Base-by-base conservation (phyloP, 129 eudicot genomes). In the Pittosporum tobira region DNA sequence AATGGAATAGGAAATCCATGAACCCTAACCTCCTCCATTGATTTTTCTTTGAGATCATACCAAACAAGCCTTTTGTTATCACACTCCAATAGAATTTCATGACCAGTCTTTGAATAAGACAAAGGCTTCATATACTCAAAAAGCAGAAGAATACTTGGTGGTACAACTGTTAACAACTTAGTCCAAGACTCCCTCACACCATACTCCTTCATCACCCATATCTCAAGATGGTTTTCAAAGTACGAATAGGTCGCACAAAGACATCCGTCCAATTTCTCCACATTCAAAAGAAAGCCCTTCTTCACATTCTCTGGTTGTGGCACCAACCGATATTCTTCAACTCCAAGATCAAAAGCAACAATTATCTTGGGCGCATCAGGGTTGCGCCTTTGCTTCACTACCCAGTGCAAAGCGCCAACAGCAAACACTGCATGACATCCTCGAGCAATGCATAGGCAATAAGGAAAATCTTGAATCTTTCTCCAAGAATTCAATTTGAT, bases 131-230 rank as follows among this genome's bases (percentile, higher is more conserved):
- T 16, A 34, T 11, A 1, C 25, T 58, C 22, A 26, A 38, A 30
- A 18, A 6, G 21, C 46, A 53, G 65, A 4, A 69, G 65, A 4
- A 69, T 48, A 3, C 16, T 37, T 0, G 73, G 74, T 4, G 59
- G 74, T 6, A 63, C 23, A 61, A 62, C 27, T 1, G 74, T 31
- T 13, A 76, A 55, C 63, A 76, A 52, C 40, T 68, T 71, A 10
- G 43, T 64, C 82, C 89, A 78, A 0, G 84, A 75, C 25, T 75
- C 66, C 48, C 55, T 71, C 50, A 73, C 50, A 45, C 50, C 69
- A 70, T 70, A 70, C 22, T 45, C 45, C 50, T 44, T 19, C 74
- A 70, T 70, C 63, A 70, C 58, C 74, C 69, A 70, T 37, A 71
- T 19, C 44, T 71, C 75, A 62, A 71, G 65, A 71, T 31, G 0